Evolutionary conservation across 2,329 filamentous ascomycete species (phyloP).

Genomic region (Ceratocystis papillata): DNA sequence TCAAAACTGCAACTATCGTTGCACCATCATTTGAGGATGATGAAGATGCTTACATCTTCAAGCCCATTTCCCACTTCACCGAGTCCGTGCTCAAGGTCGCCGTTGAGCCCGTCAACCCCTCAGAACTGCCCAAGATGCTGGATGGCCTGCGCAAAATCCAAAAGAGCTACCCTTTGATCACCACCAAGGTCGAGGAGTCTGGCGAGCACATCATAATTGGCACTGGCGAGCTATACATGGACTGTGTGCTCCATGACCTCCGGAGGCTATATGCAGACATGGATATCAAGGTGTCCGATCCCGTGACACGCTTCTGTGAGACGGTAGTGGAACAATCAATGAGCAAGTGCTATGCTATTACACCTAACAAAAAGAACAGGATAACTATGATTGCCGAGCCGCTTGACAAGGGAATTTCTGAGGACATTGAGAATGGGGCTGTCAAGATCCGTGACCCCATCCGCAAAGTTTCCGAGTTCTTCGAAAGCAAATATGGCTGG

Average conservation of each 20-base stretch:
- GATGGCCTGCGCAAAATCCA: slow-evolving; percentile 94
- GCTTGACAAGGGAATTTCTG: slow-evolving; percentile 84
- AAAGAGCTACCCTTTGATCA: slow-evolving; percentile 92
- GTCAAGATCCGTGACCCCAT: slow-evolving; percentile 90
- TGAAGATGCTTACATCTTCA: slow-evolving; percentile 92
- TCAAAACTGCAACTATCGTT: slow-evolving; percentile 90
- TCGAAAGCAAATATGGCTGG: slow-evolving; percentile 95
- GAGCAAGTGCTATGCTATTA: slow-evolving; percentile 95
- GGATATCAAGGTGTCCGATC: slow-evolving; percentile 98
- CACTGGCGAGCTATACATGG: slow-evolving; percentile 98
- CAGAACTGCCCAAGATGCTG: slow-evolving; percentile 95
- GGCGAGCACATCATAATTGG: slow-evolving; percentile 92
- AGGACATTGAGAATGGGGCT: slow-evolving; percentile 82
- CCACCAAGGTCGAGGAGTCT: slow-evolving; percentile 95
- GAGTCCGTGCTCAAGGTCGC: slow-evolving; percentile 97
- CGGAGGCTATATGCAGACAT: slow-evolving; percentile 92
- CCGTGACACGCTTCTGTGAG: slow-evolving; percentile 94
- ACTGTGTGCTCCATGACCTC: slow-evolving; percentile 92
- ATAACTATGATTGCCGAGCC: slow-evolving; percentile 98
- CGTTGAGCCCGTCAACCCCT: slow-evolving; percentile 95
- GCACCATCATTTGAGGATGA: slow-evolving; percentile 68
- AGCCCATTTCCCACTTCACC: slow-evolving; percentile 84
- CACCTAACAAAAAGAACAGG: slow-evolving; percentile 98
- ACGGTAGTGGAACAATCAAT: slow-evolving; percentile 95
- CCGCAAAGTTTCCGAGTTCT: slow-evolving; percentile 88